A percentile compares a stretch with the other conserved stretches of the same genome.
Evolutionary conservation across 371 early-diverging fungal species (phyloP).

Genomic region (Phascolomyces articulosus): DNA sequence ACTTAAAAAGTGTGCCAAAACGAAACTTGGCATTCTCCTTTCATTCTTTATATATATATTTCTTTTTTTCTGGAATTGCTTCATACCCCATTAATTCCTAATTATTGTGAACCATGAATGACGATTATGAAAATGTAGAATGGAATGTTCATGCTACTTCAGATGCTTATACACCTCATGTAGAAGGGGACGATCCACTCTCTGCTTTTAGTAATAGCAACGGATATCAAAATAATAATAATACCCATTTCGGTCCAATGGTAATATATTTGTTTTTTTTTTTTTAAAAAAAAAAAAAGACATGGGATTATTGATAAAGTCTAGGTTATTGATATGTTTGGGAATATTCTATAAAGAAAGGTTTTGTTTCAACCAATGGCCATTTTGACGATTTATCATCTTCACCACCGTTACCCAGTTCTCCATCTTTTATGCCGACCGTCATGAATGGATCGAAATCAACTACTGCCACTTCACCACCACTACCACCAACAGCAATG

Average conservation of each 20-base stretch:
- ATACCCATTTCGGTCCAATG: constrained; percentile 3
- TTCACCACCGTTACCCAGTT: constrained; percentile 4
- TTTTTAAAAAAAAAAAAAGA: neutral
- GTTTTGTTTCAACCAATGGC: constrained; percentile 4
- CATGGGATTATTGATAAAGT: neutral
- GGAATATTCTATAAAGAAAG: too few species aligned
- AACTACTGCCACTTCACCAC: too few species aligned
- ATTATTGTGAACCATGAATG: constrained; percentile 23
- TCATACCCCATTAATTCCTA: too few species aligned
- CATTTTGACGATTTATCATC: constrained; percentile 6
- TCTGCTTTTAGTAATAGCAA: constrained; percentile 13
- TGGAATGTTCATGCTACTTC: constrained; percentile 43
- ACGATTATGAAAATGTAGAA: constrained; percentile 36
- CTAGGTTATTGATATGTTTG: too few species aligned
- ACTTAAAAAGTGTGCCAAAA: too few species aligned
- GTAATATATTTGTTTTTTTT: neutral
- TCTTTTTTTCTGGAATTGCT: too few species aligned
- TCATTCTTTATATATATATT: neutral
- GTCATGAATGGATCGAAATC: neutral
- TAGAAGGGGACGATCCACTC: constrained; percentile 38
- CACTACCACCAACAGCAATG: too few species aligned
- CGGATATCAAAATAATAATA: constrained; percentile 2
- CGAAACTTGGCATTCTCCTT: neutral
- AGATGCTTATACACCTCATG: constrained; percentile 29
- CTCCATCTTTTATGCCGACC: constrained; percentile 9